Evolutionary conservation across 2,329 filamentous ascomycete species (phyloP).

Genomic region (Paraconiothyrium brasiliense): DNA sequence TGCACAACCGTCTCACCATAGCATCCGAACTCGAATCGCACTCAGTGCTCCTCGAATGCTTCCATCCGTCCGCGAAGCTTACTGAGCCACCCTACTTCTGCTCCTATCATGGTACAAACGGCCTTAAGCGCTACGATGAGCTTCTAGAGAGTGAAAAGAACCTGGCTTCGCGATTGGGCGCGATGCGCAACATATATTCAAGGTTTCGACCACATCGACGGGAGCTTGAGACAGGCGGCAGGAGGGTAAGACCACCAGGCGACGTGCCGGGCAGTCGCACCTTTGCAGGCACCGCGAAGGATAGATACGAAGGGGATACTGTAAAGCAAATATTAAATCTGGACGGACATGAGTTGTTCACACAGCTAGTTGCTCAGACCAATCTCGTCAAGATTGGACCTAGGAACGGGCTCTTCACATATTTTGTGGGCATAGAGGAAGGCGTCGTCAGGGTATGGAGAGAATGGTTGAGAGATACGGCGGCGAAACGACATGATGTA

Average conservation of each 20-base stretch:
- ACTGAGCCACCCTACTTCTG: conserved; percentile 76
- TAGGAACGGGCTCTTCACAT: conserved; percentile 68
- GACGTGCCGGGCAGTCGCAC: conserved; percentile 59
- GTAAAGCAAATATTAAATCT: conserved; percentile 70
- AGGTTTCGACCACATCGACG: conserved; percentile 72
- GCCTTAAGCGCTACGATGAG: conserved; percentile 59
- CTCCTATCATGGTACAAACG: conserved; percentile 71
- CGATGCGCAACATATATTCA: conserved; percentile 70
- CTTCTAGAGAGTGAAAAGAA: conserved; percentile 36
- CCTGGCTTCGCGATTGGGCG: conserved; percentile 52
- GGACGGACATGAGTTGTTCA: conserved; percentile 76
- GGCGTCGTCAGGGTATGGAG: conserved; percentile 76
- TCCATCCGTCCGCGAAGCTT: conserved; percentile 74
- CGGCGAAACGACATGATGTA: conserved; percentile 29
- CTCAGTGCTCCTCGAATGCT: conserved; percentile 79
- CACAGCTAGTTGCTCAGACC: conserved; percentile 74
- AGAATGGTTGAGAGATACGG: conserved; percentile 70
- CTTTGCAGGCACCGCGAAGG: conserved; percentile 37
- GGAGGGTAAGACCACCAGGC: conserved; percentile 55
- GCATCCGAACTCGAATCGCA: conserved; percentile 68
- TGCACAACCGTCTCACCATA: conserved; percentile 70
- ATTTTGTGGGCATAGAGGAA: conserved; percentile 72
- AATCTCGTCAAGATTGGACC: conserved; percentile 74
- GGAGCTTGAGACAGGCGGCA: conserved; percentile 56
- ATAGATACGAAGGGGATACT: conserved; percentile 50